phyloP scores from a whole-genome alignment of 2,329 filamentous ascomycete species.

The Venturiaceae sp. region DNA sequence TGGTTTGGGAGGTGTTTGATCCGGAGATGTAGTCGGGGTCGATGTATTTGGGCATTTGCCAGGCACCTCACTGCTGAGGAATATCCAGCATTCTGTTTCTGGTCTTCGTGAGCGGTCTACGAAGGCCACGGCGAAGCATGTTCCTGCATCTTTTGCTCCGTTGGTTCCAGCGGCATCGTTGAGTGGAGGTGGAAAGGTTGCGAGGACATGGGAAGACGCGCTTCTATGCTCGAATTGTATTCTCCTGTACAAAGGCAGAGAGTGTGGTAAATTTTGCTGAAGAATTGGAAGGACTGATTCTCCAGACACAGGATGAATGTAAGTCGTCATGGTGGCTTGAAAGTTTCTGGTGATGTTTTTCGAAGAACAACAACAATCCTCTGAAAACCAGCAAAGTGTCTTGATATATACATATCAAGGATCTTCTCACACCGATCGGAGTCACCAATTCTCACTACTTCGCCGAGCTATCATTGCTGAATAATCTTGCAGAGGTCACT shows the following conservation, averaged over 20 bases:
- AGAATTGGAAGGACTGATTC: conserved; percentile 4
- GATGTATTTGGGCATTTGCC: background rate
- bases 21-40: background rate
- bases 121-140: conserved; percentile 7
- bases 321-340: background rate
- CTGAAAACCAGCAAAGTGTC: background rate
- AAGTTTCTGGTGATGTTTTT: background rate
- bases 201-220: conserved; percentile 3
- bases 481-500: background rate
- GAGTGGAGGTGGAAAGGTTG: conserved; percentile 2
- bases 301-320: conserved; percentile 2
- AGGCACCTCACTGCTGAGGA: background rate
- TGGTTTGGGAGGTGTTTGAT: background rate
- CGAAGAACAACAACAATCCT: background rate
- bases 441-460: background rate
- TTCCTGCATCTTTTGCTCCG: background rate
- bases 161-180: background rate
- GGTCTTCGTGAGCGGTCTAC: conserved; percentile 7
- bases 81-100: conserved; percentile 9
- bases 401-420: background rate
- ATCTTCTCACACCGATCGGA: background rate
- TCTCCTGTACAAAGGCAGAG: conserved; percentile 2
- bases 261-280: background rate
- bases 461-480: background rate
- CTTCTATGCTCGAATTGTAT: conserved; percentile 1